A percentile compares a stretch with the other conserved stretches of the same genome.
Conservation (phyloP, 192 early-diverging fungal species). For the Coemansia reversa region DNA sequence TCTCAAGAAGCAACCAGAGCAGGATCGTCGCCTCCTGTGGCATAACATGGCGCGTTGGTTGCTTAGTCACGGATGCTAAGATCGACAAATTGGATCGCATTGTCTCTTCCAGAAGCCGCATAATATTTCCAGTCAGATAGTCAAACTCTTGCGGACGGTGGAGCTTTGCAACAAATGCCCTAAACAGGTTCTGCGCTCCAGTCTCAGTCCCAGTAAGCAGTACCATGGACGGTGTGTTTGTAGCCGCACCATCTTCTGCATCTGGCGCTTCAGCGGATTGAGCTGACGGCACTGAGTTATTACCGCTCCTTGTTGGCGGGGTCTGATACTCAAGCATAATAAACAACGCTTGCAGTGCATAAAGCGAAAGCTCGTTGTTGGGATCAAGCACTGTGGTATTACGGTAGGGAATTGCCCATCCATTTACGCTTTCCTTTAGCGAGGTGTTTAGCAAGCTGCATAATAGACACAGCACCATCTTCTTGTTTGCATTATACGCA, state of each 20-base stretch:
- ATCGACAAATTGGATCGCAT: slow-evolving; percentile 56
- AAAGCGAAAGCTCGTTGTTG: slow-evolving; percentile 69
- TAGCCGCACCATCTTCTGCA: slow-evolving; percentile 9
- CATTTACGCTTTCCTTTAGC: slow-evolving; percentile 76
- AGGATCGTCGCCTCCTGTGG: slow-evolving; percentile 74
- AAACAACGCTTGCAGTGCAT: slow-evolving; percentile 63
- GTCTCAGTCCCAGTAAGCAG: slow-evolving; percentile 37
- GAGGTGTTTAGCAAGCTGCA: slow-evolving; percentile 88
- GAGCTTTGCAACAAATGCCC: slow-evolving; percentile 75
- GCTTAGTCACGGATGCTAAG: slow-evolving; percentile 40
- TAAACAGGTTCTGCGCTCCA: slow-evolving; percentile 68
- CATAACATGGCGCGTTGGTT: slow-evolving; percentile 34
- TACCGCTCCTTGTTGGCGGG: slow-evolving; percentile 20
- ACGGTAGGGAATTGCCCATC: slow-evolving; percentile 89
- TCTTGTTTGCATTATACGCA: slow-evolving; percentile 55
- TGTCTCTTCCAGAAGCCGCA: slow-evolving; percentile 80
- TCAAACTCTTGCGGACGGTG: slow-evolving; percentile 82
- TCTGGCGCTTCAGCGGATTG: neutral
- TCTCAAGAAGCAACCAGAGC: slow-evolving; percentile 81
- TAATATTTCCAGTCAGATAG: slow-evolving; percentile 73
- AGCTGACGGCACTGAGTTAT: neutral
- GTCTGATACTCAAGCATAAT: slow-evolving; percentile 70
- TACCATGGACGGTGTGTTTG: slow-evolving; percentile 35
- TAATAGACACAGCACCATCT: slow-evolving; percentile 70
- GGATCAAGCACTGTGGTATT: slow-evolving; percentile 74